Conservation (phyloP, 1,284 basidiomycete genomes). For the Marasmius tenuissimus region DNA sequence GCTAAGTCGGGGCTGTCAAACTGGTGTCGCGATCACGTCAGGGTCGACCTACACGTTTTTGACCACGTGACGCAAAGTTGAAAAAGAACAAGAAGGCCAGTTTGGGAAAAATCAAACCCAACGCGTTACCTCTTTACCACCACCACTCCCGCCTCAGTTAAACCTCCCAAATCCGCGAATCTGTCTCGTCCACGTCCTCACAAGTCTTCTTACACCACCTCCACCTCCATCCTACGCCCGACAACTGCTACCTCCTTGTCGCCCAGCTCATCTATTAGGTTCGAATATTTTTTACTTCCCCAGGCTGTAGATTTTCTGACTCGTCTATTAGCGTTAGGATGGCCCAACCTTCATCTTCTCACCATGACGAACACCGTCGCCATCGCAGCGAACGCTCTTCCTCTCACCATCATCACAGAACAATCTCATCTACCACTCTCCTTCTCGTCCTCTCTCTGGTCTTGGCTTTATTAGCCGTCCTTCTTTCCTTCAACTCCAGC, state of each 20-base stretch:
- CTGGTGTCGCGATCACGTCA: background rate
- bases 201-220: constrained; percentile 50
- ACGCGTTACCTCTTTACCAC: constrained; percentile 18
- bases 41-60: background rate
- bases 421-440: constrained; percentile 85
- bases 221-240: constrained; percentile 49
- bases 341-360: constrained; percentile 83
- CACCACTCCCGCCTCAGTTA: constrained; percentile 20
- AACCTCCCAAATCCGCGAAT: constrained; percentile 20
- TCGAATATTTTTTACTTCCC: constrained; percentile 8
- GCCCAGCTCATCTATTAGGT: constrained; percentile 63
- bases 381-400: constrained; percentile 49
- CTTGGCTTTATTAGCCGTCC: constrained; percentile 78
- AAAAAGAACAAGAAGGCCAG: background rate
- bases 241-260: constrained; percentile 69
- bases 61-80: background rate
- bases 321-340: constrained; percentile 57
- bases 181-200: constrained; percentile 17
- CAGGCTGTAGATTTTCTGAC: background rate
- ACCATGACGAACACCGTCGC: constrained; percentile 56
- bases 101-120: background rate
- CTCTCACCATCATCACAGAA: constrained; percentile 72
- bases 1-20: background rate
- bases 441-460: constrained; percentile 81
- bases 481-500: constrained; percentile 75